phyloP scores from a whole-genome alignment of 805 yeast genomes.

The Candida pini region DNA sequence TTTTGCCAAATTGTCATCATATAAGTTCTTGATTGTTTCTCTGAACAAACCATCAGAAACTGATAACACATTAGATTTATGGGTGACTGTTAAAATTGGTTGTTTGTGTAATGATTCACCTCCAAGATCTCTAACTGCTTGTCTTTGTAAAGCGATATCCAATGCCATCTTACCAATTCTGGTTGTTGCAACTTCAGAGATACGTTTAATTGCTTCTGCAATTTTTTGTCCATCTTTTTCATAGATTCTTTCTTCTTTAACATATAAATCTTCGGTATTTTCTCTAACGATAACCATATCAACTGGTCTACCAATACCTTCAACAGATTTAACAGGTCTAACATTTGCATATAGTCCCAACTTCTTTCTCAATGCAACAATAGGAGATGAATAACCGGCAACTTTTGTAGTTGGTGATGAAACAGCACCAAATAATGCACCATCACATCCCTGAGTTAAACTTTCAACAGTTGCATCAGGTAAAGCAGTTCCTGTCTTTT shows the following conservation, averaged over 20 bases:
- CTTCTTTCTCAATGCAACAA: constrained; percentile 96
- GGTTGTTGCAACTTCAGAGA: constrained; percentile 79
- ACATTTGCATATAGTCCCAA: constrained; percentile 94
- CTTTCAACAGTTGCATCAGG: constrained; percentile 87
- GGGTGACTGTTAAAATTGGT: constrained; percentile 85
- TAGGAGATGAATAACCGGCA: constrained; percentile 95
- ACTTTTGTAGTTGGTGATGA: constrained; percentile 92
- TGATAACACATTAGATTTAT: constrained; percentile 91
- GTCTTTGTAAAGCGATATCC: constrained; percentile 90
- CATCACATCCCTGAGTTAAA: constrained; percentile 80
- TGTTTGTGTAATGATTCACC: constrained; percentile 43
- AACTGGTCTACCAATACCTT: constrained; percentile 79
- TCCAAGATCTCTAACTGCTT: constrained; percentile 63
- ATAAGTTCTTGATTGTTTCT: constrained; percentile 67
- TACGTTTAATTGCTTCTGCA: constrained; percentile 97
- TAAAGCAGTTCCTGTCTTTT: constrained; percentile 90
- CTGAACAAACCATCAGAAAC: constrained; percentile 94
- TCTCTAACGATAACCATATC: constrained; percentile 98
- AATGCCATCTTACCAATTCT: constrained; percentile 87
- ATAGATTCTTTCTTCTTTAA: constrained; percentile 83
- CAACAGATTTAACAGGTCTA: constrained; percentile 94
- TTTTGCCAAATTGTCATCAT: constrained; percentile 49
- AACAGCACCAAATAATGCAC: constrained; percentile 97
- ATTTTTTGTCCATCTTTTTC: constrained; percentile 79
- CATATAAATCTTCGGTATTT: constrained; percentile 95